A percentile compares a stretch with the other conserved stretches of the same genome.
phyloP scores from a whole-genome alignment of 2,329 filamentous ascomycete species.

The Clarireedia sp. region DNA sequence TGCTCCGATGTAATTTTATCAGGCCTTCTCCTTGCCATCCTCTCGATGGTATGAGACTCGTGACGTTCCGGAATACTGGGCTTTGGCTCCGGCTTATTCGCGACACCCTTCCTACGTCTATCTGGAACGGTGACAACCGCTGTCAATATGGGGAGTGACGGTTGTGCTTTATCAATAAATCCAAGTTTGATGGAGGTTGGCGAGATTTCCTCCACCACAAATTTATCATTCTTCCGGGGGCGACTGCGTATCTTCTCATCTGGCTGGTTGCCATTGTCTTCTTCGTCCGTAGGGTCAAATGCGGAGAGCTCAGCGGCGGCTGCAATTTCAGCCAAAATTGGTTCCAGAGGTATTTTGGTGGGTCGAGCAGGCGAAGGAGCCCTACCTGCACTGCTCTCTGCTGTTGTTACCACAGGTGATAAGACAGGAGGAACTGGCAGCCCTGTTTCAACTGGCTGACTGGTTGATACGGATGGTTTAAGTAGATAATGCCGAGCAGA shows the following conservation, averaged over 20 bases:
- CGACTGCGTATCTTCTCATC: no score
- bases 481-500: slow-evolving; percentile 24
- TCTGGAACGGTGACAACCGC: slow-evolving; percentile 7
- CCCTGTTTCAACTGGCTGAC: slow-evolving; percentile 17
- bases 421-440: slow-evolving; percentile 22
- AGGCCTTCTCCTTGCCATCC: background rate
- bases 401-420: slow-evolving; percentile 5
- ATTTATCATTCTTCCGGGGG: background rate
- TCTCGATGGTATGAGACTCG: background rate
- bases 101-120: background rate
- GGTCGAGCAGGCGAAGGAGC: background rate
- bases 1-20: background rate
- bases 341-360: background rate
- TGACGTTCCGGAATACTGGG: slow-evolving; percentile 3
- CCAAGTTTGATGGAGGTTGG: slow-evolving; percentile 7
- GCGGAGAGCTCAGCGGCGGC: slow-evolving; percentile 1
- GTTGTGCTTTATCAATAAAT: slow-evolving; percentile 5
- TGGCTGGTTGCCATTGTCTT: background rate
- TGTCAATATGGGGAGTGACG: slow-evolving; percentile 3
- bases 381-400: background rate
- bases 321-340: slow-evolving; percentile 3
- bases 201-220: slow-evolving; percentile 8
- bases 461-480: slow-evolving; percentile 17
- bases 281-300: background rate
- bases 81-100: background rate